Conservation (phyloP, 2,329 filamentous ascomycete species). For the Aspergillus eucalypticola region DNA sequence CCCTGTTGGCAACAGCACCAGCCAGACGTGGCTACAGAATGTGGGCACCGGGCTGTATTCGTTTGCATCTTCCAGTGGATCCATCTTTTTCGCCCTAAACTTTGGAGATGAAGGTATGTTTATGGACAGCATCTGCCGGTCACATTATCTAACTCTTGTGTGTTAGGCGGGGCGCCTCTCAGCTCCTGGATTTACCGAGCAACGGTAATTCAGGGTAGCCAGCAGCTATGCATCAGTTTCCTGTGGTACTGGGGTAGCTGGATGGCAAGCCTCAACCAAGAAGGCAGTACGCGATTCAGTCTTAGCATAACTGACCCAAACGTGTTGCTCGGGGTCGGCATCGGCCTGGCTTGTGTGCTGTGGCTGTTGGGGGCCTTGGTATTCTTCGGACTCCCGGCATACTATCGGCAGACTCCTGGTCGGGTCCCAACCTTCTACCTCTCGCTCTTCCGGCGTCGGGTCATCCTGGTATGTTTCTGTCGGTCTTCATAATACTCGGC, state of each 20-base stretch:
- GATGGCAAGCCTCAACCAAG: slow-evolving; percentile 6
- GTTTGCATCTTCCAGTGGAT: slow-evolving; percentile 61
- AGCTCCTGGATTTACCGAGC: slow-evolving; percentile 8
- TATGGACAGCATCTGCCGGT: slow-evolving; percentile 58
- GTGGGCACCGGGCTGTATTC: slow-evolving; percentile 63
- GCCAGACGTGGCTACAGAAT: slow-evolving; percentile 58
- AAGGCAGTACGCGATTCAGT: not conserved
- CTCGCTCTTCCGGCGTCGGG: slow-evolving; percentile 6
- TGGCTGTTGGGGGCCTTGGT: slow-evolving; percentile 6
- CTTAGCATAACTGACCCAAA: not conserved
- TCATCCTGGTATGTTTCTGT: not conserved
- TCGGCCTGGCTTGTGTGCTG: slow-evolving; percentile 3
- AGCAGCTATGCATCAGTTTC: slow-evolving; percentile 8
- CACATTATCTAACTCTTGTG: slow-evolving; percentile 61
- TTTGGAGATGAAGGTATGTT: slow-evolving; percentile 60
- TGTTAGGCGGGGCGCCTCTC: slow-evolving; percentile 18
- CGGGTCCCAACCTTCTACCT: slow-evolving; percentile 6
- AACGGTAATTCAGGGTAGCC: slow-evolving; percentile 6
- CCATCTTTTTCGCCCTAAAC: slow-evolving; percentile 66
- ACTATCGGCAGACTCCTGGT: not conserved
- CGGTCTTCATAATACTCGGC: no score
- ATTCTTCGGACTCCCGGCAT: slow-evolving; percentile 4
- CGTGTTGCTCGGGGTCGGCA: slow-evolving; percentile 1
- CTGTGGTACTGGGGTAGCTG: slow-evolving; percentile 10
- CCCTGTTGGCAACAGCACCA: slow-evolving; percentile 42